Conservation (phyloP, 306 rosid species). For the Carpinus fangiana region DNA sequence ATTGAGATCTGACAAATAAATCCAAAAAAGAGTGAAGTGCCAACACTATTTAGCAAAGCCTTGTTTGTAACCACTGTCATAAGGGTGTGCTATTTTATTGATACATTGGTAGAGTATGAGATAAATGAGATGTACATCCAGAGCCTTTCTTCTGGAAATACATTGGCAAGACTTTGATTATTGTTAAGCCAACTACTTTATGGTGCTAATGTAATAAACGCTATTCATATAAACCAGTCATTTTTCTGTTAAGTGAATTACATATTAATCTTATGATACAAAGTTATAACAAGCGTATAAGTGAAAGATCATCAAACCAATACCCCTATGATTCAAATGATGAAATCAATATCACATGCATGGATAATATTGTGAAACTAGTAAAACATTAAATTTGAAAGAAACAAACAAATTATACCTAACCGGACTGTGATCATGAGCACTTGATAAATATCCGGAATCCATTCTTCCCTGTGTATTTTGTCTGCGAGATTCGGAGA, state of each 20-base stretch:
- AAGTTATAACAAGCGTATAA: not conserved
- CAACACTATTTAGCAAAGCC: no score
- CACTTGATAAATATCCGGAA: slow-evolving; percentile 41
- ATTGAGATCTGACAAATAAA: no score
- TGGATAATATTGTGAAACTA: not conserved
- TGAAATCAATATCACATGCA: not conserved
- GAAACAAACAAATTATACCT: slow-evolving; percentile 22
- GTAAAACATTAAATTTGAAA: not conserved
- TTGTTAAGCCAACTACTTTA: no score
- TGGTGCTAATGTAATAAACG: not conserved
- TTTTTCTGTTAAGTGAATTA: not conserved
- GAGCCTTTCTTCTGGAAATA: no score
- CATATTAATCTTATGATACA: not conserved
- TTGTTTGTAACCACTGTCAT: no score
- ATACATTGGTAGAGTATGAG: no score
- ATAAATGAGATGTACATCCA: no score
- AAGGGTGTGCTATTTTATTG: no score
- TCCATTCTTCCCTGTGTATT: slow-evolving; percentile 63
- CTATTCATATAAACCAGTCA: no score
- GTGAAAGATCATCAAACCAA: not conserved
- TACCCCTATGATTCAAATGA: not conserved
- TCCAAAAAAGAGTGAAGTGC: no score
- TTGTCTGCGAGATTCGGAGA: slow-evolving; percentile 66
- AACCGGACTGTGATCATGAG: slow-evolving; percentile 39
- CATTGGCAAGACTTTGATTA: no score